Base-by-base conservation (phyloP, 768 basidiomycete species). In the Gymnopilus dilepis region DNA sequence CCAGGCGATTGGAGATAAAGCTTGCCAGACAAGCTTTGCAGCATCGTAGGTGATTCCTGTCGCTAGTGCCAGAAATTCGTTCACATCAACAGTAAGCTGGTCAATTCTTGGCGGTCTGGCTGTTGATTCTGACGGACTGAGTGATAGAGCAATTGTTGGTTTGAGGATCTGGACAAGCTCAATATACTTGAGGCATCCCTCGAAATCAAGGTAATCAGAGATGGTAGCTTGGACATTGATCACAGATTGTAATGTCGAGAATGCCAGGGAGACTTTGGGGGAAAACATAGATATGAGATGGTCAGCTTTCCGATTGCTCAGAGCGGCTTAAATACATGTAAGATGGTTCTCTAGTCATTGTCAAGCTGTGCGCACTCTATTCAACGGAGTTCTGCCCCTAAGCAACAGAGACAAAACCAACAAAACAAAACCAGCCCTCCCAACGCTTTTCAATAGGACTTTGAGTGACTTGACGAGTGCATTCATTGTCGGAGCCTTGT, bases 201-300 rank as follows among this genome's bases (percentile, higher is more conserved):
- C 70, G 52, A 63, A 63, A 63, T 74, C 67, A 24, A 56, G 55
- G 11, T 43, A 28, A 30, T 56, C 73, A 8, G 43, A 45, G 11
- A 45, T 26, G 2, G 43, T 12, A 19, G 22, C 21, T 11, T 22
- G 43, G 22, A 45, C 43, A 11, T 45, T 9, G 9, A 19, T 5
- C 21, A 45, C 7, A 26, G 43, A 45, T 6, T 13, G 43, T 12
- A 45, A 19, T 5, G 43, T 22, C 22, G 43, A 22, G 43, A 45
- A 26, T 2, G n/a, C 21, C 9, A 37, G 13, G 22, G 21, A 45
- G 43, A 21, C 21, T 45, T 45, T 26, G 43, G 26, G 26, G 43
- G 34, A 37, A n/a, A n/a, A n/a, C n/a, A 15, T 37, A 37, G 34
- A 37, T 15, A 37, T 37, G 34, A 37, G 7, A 37, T 37, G 34